These are phyloP conservation scores for Fusarium algeriense DNA, from an alignment of 2,329 filamentous ascomycete species.

Conservation along the genomic window DNA sequence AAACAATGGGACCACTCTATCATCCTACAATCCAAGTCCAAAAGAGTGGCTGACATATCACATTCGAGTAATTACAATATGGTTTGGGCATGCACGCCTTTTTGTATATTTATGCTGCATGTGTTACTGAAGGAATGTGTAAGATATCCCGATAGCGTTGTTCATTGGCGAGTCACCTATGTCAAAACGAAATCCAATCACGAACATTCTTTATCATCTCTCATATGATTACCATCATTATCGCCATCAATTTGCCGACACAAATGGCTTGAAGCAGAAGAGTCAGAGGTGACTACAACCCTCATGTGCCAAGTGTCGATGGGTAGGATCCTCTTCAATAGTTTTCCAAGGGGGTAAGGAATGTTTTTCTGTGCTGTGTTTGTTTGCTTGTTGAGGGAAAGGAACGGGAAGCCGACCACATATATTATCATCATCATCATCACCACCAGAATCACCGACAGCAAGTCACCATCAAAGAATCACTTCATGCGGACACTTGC, in stretches of 20 bases:
- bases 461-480: conserved; percentile 19
- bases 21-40: not conserved
- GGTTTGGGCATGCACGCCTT: not conserved
- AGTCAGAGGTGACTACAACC: not conserved
- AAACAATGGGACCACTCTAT: no score
- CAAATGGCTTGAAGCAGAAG: not conserved
- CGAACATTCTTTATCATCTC: conserved; percentile 18
- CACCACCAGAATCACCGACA: conserved; percentile 20
- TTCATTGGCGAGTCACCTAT: conserved; percentile 18
- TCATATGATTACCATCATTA: conserved; percentile 32
- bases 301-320: conserved; percentile 1
- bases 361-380: conserved; percentile 11
- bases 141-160: conserved; percentile 23
- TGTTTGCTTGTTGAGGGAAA: conserved; percentile 7
- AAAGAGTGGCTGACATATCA: conserved; percentile 11
- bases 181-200: conserved; percentile 28
- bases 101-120: conserved; percentile 29
- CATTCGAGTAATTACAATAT: conserved; percentile 5
- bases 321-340: conserved; percentile 7
- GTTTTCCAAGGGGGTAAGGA: not conserved
- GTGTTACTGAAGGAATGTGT: conserved; percentile 38
- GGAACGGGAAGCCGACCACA: conserved; percentile 8
- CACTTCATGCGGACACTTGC: conserved; percentile 37
- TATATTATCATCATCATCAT: conserved; percentile 13
- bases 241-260: conserved; percentile 7